phyloP scores from a whole-genome alignment of 31 red algal species.

The Porphyra umbilicalis region DNA sequence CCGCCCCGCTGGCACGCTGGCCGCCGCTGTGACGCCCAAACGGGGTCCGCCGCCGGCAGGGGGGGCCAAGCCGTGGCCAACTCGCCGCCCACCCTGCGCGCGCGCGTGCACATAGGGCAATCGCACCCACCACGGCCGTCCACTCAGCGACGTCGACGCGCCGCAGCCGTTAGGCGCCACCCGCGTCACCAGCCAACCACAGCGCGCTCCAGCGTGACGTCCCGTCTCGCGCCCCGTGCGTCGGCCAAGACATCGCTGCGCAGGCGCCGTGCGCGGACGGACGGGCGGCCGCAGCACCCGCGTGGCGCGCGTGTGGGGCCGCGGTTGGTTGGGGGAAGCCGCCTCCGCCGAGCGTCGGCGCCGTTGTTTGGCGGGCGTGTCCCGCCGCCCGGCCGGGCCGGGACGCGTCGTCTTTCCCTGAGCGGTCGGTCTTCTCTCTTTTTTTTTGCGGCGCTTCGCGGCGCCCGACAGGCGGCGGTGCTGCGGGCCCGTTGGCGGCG shows the following conservation, averaged over 20 bases:
- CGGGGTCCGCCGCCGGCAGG: too few relatives aligned
- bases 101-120: not conserved
- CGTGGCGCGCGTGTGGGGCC: too few relatives aligned
- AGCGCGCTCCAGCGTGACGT: not conserved
- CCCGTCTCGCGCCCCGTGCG: not conserved
- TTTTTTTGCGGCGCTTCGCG: not conserved
- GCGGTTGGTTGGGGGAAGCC: not conserved
- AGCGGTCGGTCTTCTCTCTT: not conserved
- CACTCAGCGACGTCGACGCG: not conserved
- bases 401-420: not conserved
- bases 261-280: not conserved
- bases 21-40: too few relatives aligned
- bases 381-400: not conserved
- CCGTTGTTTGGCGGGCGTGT: not conserved
- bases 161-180: not conserved
- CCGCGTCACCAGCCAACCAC: not conserved
- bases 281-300: too few relatives aligned
- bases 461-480: not conserved
- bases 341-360: not conserved
- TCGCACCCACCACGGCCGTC: not conserved
- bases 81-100: too few relatives aligned
- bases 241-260: not conserved
- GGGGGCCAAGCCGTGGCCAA: too few relatives aligned
- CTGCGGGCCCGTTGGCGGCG: not conserved
- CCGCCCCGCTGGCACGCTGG: too few relatives aligned